phyloP scores from a whole-genome alignment of 2,329 filamentous ascomycete genomes.

The Colletotrichum sp. region DNA sequence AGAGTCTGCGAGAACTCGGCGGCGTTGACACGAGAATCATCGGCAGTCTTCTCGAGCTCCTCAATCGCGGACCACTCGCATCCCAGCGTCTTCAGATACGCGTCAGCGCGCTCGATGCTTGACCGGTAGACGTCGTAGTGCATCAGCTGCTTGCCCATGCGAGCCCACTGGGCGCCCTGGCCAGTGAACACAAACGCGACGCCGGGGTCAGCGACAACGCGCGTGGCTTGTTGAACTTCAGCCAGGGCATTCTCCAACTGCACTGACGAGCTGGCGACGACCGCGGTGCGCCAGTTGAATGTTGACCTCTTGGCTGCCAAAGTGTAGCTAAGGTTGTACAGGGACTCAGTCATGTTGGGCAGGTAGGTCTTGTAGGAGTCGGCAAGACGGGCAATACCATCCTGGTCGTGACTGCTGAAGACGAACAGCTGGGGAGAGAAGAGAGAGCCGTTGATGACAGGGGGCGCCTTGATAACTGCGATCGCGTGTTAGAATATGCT shows the following conservation, averaged over 20 bases:
- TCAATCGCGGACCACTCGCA: conserved; percentile 36
- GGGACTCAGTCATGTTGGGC: background rate
- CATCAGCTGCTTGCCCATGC: conserved; percentile 23
- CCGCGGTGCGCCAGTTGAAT: background rate
- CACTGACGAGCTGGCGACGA: background rate
- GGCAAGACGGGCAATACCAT: background rate
- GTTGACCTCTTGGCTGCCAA: background rate
- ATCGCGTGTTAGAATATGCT: background rate
- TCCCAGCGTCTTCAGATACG: conserved; percentile 33
- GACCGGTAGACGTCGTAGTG: conserved; percentile 43
- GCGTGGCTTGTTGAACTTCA: background rate
- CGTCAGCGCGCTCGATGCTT: conserved; percentile 38
- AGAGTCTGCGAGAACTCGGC: conserved; percentile 36
- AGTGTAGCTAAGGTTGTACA: background rate
- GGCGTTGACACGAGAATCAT: background rate
- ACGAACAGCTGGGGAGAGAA: background rate
- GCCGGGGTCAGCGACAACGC: background rate
- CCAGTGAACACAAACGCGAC: conserved; percentile 34
- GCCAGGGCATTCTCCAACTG: background rate
- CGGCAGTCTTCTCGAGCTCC: conserved; percentile 23
- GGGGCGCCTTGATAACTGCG: background rate
- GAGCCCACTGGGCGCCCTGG: conserved; percentile 29
- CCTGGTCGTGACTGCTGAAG: background rate
- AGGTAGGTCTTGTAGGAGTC: background rate
- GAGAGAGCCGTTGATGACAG: background rate